phyloP scores from a whole-genome alignment of 768 basidiomycete genomes.

The Tulasnella sp. region DNA sequence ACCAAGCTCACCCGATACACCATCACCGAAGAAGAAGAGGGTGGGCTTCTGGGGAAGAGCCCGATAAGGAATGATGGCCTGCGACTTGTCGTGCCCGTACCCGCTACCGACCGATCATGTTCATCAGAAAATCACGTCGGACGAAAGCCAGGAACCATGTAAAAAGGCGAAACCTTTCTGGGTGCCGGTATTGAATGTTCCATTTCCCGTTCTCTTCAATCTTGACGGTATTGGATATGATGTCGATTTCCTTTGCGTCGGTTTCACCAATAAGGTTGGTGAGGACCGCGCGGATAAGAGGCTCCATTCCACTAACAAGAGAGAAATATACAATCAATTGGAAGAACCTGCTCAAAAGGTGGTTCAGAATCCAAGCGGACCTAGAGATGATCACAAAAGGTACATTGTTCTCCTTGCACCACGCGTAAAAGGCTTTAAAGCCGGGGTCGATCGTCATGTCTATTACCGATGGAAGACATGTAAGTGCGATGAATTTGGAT shows the following conservation, averaged over 20 bases:
- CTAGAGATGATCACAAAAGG: constrained; percentile 92
- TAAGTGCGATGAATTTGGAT: neutral
- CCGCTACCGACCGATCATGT: constrained; percentile 40
- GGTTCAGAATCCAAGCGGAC: constrained; percentile 32
- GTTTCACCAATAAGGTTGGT: constrained; percentile 65
- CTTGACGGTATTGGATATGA: constrained; percentile 86
- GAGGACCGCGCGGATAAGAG: constrained; percentile 86
- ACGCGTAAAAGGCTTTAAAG: constrained; percentile 78
- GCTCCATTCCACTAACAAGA: constrained; percentile 84
- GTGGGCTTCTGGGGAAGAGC: constrained; percentile 56
- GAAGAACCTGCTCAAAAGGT: no score
- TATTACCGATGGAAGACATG: constrained; percentile 23
- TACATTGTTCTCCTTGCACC: constrained; percentile 68
- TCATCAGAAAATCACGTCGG: no score
- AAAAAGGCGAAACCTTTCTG: constrained; percentile 49
- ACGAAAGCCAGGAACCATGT: no score
- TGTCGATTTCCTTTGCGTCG: constrained; percentile 64
- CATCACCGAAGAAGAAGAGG: constrained; percentile 96
- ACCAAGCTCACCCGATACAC: constrained; percentile 65
- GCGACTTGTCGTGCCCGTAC: constrained; percentile 94
- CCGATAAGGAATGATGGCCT: constrained; percentile 87
- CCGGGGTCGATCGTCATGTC: constrained; percentile 81
- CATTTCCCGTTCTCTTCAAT: constrained; percentile 56
- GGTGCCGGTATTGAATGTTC: constrained; percentile 81
- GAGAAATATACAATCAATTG: neutral